Evolutionary conservation across 228 moss, liverwort and hornwort genomes (phyloP), one percentile per base, ranked within the genome.

Genomic region (Sphagnum fallax): DNA sequence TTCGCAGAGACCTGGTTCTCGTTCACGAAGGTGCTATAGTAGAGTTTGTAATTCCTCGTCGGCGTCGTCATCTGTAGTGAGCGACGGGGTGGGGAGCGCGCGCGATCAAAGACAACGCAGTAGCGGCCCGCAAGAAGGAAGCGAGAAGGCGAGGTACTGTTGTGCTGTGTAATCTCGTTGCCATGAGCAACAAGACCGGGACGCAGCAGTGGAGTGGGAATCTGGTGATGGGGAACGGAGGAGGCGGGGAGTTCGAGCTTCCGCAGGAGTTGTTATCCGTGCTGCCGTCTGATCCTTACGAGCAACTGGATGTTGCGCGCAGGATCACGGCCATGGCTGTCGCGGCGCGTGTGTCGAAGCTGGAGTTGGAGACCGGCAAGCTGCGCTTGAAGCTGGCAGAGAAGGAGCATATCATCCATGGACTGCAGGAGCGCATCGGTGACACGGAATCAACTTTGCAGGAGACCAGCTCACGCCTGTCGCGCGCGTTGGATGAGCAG

Each of bases 301-400:
- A 90, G 74, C 90, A 95, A 82, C 83, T 92, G 61, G 95, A 95
- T 55, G 71, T 92, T 61, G 95, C 90, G 64, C 73, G 89, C 72
- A 78, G 88, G 61, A 92, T 90, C 48, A 95, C 92, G 48, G 88
- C 95, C 52, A 87, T 89, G 89, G 95, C 84, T 48, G 75, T 95
- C 48, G 80, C 83, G 0, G 68, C 80, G 52, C 88, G 84, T 69
- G 77, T 83, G 74, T 92, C 90, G 51, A 90, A 90, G 76, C 79
- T 92, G 70, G 95, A 92, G 76, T 69, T 77, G 4, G 90, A 92
- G 76, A 80, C 76, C 1, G 88, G 85, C 15, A 87, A 89, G 76
- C 79, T 95, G 66, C 84, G 85, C 68, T 85, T 88, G 65, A 90
- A 87, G 75, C 78, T 92, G 62, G 81, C 89, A 8, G 92, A 89